phyloP scores from a whole-genome alignment of 2,329 filamentous ascomycete species.

The Pezicula radicicola region DNA sequence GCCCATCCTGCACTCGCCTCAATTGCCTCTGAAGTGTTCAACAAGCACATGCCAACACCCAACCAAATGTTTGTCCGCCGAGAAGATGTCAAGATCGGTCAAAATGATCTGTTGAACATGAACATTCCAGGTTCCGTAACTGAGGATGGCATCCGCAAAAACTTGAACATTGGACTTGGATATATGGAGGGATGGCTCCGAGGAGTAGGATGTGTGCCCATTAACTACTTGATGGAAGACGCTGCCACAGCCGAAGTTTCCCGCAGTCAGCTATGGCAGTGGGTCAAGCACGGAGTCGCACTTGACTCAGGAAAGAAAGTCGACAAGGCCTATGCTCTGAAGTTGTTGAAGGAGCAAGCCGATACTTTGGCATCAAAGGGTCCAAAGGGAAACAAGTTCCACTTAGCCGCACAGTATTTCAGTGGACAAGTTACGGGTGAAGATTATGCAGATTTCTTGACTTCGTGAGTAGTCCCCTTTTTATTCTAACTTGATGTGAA shows the following conservation, averaged over 20 bases:
- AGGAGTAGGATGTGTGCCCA: slow-evolving; percentile 91
- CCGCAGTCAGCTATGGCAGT: slow-evolving; percentile 94
- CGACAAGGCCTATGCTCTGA: slow-evolving; percentile 87
- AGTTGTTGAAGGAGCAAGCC: slow-evolving; percentile 82
- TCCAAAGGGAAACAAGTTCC: slow-evolving; percentile 86
- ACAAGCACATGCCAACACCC: slow-evolving; percentile 96
- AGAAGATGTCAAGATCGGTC: slow-evolving; percentile 82
- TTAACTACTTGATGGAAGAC: slow-evolving; percentile 98
- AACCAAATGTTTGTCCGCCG: slow-evolving; percentile 92
- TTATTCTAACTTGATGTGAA: slow-evolving; percentile 14
- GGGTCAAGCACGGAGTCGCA: slow-evolving; percentile 70
- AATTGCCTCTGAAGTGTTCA: slow-evolving; percentile 92
- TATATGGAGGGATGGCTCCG: slow-evolving; percentile 99
- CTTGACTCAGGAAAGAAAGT: slow-evolving; percentile 89
- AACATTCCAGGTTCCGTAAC: slow-evolving; percentile 91
- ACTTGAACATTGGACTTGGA: slow-evolving; percentile 90
- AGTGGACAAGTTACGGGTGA: slow-evolving; percentile 90
- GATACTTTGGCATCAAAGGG: slow-evolving; percentile 71
- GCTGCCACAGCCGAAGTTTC: slow-evolving; percentile 96
- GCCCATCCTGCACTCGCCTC: slow-evolving; percentile 88
- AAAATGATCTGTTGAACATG: slow-evolving; percentile 95
- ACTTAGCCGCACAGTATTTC: slow-evolving; percentile 90
- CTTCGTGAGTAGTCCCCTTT: slow-evolving; percentile 54
- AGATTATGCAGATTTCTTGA: slow-evolving; percentile 96
- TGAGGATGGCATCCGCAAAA: slow-evolving; percentile 94